A percentile compares a stretch with the other conserved stretches of the same genome.
Evolutionary conservation across 2,329 filamentous ascomycete species (phyloP).

Genomic region (Lizonia empirigonia): DNA sequence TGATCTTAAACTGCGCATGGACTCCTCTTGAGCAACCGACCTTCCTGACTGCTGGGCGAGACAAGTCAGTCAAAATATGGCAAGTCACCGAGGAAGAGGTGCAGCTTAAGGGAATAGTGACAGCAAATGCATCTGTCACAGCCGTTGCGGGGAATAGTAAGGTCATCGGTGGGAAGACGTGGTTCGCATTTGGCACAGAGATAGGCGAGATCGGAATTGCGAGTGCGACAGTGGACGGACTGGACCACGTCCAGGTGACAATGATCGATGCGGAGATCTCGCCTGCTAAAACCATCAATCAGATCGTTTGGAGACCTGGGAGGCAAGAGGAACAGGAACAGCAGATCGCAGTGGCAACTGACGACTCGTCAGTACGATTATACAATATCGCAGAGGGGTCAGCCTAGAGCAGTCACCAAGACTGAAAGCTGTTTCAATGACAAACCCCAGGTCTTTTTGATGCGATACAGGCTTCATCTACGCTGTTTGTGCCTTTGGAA

Average conservation of each 20-base stretch:
- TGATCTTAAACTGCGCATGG: conserved; percentile 92
- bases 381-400: conserved; percentile 25
- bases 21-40: conserved; percentile 53
- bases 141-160: conserved; percentile 32
- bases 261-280: conserved; percentile 21
- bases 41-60: conserved; percentile 89
- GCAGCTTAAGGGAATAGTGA: conserved; percentile 31
- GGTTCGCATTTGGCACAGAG: conserved; percentile 45
- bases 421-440: too few relatives aligned
- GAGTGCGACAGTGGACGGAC: background rate
- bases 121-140: conserved; percentile 36
- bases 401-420: background rate
- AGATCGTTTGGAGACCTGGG: conserved; percentile 42
- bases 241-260: conserved; percentile 24
- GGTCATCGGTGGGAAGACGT: background rate
- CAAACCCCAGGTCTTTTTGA: too few relatives aligned
- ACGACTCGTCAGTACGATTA: conserved; percentile 50
- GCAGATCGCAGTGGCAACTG: conserved; percentile 50
- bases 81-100: conserved; percentile 34
- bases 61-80: conserved; percentile 78
- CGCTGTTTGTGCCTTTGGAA: too few relatives aligned
- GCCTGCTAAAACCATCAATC: conserved; percentile 40
- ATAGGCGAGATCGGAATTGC: conserved; percentile 35
- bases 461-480: too few relatives aligned
- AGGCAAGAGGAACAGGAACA: conserved; percentile 10